Evolutionary conservation across 805 yeast genomes (phyloP).

Genomic region (Kurtzmaniella cleridarum): DNA sequence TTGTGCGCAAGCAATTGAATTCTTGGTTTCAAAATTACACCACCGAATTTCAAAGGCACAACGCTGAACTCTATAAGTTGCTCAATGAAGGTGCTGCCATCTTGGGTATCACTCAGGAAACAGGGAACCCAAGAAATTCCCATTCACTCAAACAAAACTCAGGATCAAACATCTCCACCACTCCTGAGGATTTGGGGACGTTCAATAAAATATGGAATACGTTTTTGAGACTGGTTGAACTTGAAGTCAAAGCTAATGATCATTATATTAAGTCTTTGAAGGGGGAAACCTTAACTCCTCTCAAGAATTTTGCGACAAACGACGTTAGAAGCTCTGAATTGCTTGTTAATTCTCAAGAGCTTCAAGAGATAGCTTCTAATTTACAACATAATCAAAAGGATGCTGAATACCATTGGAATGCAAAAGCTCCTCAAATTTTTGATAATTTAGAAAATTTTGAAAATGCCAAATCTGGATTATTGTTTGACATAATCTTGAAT

Average conservation of each 20-base stretch:
- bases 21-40: constrained; percentile 27
- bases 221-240: constrained; percentile 46
- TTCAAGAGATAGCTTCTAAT: constrained; percentile 31
- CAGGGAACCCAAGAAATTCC: constrained; percentile 28
- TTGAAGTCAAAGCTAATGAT: constrained; percentile 44
- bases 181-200: constrained; percentile 33
- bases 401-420: constrained; percentile 63
- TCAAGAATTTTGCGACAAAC: constrained; percentile 47
- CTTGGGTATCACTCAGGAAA: constrained; percentile 40
- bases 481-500: constrained; percentile 60
- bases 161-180: constrained; percentile 17
- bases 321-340: constrained; percentile 54
- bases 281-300: constrained; percentile 50
- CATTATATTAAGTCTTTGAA: constrained; percentile 43
- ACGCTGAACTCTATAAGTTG: constrained; percentile 58
- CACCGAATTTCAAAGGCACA: constrained; percentile 21
- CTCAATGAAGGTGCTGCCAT: constrained; percentile 49
- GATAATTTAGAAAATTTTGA: constrained; percentile 73
- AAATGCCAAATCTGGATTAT: constrained; percentile 46
- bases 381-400: constrained; percentile 10
- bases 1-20: constrained; percentile 26
- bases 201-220: constrained; percentile 42
- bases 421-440: constrained; percentile 71
- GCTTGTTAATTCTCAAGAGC: constrained; percentile 41
- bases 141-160: constrained; percentile 27